Conservation (phyloP, 1,284 basidiomycete species). For the Cutaneotrichosporon cutaneum region DNA sequence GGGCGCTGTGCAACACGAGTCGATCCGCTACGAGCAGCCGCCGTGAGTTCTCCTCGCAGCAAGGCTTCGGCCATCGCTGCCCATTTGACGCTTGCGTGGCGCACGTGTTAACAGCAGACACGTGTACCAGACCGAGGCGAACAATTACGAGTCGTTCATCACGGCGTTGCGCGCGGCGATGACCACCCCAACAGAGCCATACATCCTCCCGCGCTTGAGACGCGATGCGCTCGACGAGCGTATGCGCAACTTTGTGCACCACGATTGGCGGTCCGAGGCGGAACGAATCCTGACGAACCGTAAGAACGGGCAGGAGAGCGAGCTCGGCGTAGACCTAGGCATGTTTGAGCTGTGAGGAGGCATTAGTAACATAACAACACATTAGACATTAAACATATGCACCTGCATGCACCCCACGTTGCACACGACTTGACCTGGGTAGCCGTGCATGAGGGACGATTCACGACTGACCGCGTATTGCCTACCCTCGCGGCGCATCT, state of each 20-base stretch:
- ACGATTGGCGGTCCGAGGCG: slow-evolving; percentile 30
- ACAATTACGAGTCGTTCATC: slow-evolving; percentile 24
- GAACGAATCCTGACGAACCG: not conserved
- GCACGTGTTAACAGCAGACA: slow-evolving; percentile 6
- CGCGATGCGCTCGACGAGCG: slow-evolving; percentile 24
- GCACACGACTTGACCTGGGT: too few relatives aligned
- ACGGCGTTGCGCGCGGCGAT: slow-evolving; percentile 23
- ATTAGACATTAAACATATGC: too few relatives aligned
- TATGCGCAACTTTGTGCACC: slow-evolving; percentile 22
- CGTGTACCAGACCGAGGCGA: slow-evolving; percentile 24
- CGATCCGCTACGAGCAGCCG: not conserved
- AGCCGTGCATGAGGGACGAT: too few relatives aligned
- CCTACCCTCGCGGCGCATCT: too few relatives aligned
- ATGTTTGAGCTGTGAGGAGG: slow-evolving; percentile 2
- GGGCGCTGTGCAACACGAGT: slow-evolving; percentile 6
- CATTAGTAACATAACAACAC: not conserved
- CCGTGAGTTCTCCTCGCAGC: too few relatives aligned
- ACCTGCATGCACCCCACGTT: too few relatives aligned
- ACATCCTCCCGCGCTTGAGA: slow-evolving; percentile 8
- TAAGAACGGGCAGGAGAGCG: slow-evolving; percentile 10
- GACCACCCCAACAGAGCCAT: slow-evolving; percentile 18
- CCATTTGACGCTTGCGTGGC: too few relatives aligned
- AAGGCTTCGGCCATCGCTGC: too few relatives aligned
- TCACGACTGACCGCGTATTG: too few relatives aligned
- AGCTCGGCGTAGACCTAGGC: not conserved